A percentile compares a stretch with the other conserved stretches of the same genome.
phyloP scores from a whole-genome alignment of 805 yeast genomes.

The Danielozyma ontarioensis region DNA sequence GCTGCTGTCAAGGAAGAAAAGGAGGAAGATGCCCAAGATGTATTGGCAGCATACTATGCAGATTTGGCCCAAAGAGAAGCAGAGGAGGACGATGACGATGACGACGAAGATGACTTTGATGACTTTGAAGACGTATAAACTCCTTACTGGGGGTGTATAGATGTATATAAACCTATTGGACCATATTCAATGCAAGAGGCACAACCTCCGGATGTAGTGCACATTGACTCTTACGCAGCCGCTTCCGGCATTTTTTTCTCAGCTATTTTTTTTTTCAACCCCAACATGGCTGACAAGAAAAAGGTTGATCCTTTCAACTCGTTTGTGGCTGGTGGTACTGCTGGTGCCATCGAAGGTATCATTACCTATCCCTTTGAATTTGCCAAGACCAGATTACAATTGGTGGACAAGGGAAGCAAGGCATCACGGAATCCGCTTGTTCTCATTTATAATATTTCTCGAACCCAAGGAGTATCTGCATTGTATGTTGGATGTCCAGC shows the following conservation, averaged over 20 bases:
- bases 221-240: background rate
- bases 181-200: constrained; percentile 3
- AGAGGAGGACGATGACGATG: constrained; percentile 56
- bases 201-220: background rate
- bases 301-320: constrained; percentile 71
- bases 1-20: constrained; percentile 23
- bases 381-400: constrained; percentile 89
- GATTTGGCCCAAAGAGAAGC: constrained; percentile 67
- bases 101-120: constrained; percentile 37
- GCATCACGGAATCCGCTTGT: constrained; percentile 80
- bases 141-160: constrained; percentile 8
- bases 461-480: constrained; percentile 71
- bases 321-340: constrained; percentile 91
- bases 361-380: constrained; percentile 95
- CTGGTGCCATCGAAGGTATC: constrained; percentile 93
- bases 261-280: no score
- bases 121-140: constrained; percentile 26
- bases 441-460: constrained; percentile 69
- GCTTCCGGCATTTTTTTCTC: constrained; percentile 2
- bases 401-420: constrained; percentile 59
- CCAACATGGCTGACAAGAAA: constrained; percentile 8
- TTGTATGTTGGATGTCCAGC: constrained; percentile 96
- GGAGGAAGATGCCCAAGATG: constrained; percentile 67
- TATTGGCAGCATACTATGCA: constrained; percentile 63
- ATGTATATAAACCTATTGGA: background rate